These are phyloP conservation scores for Tetrahymena thermophila DNA, from an alignment of 73 alveolate species.

Conservation along the genomic window DNA sequence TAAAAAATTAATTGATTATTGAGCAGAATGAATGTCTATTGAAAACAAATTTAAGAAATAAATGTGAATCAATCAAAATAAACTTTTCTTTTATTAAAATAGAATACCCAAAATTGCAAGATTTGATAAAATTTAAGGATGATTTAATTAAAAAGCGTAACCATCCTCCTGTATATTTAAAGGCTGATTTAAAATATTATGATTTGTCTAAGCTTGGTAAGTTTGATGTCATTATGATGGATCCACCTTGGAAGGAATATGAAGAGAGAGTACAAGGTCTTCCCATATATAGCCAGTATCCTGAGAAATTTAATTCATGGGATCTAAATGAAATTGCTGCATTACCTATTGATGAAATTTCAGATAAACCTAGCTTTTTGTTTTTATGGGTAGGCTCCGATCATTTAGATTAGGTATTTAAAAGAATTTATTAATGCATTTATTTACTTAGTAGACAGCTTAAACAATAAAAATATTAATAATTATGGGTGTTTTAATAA, in stretches of 20 bases:
- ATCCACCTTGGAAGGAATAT: conserved; percentile 92
- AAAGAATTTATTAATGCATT: neutral
- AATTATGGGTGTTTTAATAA: too few species aligned
- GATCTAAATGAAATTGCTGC: conserved; percentile 79
- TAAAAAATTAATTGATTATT: neutral
- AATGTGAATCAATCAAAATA: neutral
- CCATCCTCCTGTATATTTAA: conserved; percentile 73
- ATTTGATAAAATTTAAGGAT: conserved; percentile 65
- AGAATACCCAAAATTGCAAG: conserved; percentile 76
- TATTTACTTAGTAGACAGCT: conserved; percentile 48
- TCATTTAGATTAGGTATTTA: conserved; percentile 22
- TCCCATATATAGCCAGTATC: conserved; percentile 12
- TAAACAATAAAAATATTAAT: neutral
- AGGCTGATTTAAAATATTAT: conserved; percentile 72
- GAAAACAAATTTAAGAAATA: too few species aligned
- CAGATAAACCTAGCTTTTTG: conserved; percentile 79
- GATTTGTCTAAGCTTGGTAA: conserved; percentile 76
- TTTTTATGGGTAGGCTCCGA: conserved; percentile 87
- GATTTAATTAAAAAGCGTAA: conserved; percentile 70
- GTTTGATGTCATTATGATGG: conserved; percentile 92
- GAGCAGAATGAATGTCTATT: too few species aligned
- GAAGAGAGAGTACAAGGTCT: conserved; percentile 14
- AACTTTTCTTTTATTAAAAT: neutral
- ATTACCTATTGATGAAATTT: conserved; percentile 70
- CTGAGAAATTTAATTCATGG: conserved; percentile 76